phyloP scores from a whole-genome alignment of 305 asterid genomes.

The Fraxinus platypoda region DNA sequence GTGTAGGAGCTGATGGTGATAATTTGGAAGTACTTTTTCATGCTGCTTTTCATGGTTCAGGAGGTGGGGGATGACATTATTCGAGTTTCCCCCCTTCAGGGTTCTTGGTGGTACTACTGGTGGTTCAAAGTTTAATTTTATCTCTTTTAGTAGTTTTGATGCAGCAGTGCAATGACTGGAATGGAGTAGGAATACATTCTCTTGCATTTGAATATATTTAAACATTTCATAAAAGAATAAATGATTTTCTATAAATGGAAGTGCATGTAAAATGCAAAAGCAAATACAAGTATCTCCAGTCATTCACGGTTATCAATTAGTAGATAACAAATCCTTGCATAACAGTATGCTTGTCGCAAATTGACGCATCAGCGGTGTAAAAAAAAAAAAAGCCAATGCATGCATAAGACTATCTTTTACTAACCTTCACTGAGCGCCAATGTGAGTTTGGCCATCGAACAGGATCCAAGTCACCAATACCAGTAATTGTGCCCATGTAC shows the following conservation, averaged over 20 bases:
- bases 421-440: conserved; percentile 96
- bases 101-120: background rate
- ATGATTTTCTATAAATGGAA: background rate
- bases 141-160: background rate
- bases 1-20: background rate
- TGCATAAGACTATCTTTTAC: conserved; percentile 1
- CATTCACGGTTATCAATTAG: background rate
- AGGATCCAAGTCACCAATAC: conserved; percentile 85
- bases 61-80: background rate
- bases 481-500: conserved; percentile 96
- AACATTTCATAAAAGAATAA: background rate
- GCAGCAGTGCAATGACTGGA: background rate
- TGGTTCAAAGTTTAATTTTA: background rate
- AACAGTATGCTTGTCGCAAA: background rate
- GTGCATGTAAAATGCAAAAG: background rate
- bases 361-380: background rate
- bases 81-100: background rate
- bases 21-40: background rate
- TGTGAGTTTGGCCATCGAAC: conserved; percentile 97
- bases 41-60: background rate
- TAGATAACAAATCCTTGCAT: background rate
- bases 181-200: background rate
- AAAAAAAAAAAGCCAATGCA: background rate
- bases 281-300: background rate
- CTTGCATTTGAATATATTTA: background rate